Evolutionary conservation across 352 stramenopile species (phyloP), one percentile per base, ranked within the genome.

Genomic region (Phytophthora pluvialis): DNA sequence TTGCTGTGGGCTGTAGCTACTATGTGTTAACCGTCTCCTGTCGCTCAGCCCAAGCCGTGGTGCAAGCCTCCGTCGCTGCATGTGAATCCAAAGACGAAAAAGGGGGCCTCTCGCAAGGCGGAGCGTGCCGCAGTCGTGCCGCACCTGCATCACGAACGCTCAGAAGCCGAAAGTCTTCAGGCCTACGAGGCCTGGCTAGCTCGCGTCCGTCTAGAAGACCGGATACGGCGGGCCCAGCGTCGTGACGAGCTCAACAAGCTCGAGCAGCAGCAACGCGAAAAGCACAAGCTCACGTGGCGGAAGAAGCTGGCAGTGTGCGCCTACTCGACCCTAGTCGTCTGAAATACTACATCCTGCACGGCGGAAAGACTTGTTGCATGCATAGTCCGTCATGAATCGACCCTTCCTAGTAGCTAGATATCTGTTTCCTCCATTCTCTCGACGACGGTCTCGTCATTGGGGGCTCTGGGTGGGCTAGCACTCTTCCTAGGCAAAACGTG

Each of bases 301-400:
- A 89, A 89, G 54, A 93, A 93, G 28, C 51, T 78, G 5, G 57
- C 86, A 3, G 84, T 93, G 9, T 93, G 82, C 36, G 84, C 84
- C 3, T 90, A 93, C 50, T 91, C 82, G 5, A 88, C 77, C 6
- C 48, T 55, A 45, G 55, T 26, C 28, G 4, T 44, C 4, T 13
- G 54, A 13, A 52, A 16, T 62, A 70, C 35, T 25, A 40, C 35
- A 16, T 11, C 31, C 6, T 35, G 10, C 31, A 35, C 10, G 11
- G 5, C 0, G 4, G 12, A 38, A 18, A 33, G 21, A 44, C 15
- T 16, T 38, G 4, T 5, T 21, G 21, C 21, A 21, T 21, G 21
- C 21, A 21, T 21, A 21, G 21, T 21, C 21, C 21, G 21, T 21
- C 31, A 35, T 2, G 10, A 11, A 35, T 11, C 10, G 15, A 43